Percentiles rank a stretch among this genome's conserved stretches.
These are phyloP conservation scores for Vigna radiata DNA, from an alignment of 306 rosid genomes.

Conservation along the genomic window DNA sequence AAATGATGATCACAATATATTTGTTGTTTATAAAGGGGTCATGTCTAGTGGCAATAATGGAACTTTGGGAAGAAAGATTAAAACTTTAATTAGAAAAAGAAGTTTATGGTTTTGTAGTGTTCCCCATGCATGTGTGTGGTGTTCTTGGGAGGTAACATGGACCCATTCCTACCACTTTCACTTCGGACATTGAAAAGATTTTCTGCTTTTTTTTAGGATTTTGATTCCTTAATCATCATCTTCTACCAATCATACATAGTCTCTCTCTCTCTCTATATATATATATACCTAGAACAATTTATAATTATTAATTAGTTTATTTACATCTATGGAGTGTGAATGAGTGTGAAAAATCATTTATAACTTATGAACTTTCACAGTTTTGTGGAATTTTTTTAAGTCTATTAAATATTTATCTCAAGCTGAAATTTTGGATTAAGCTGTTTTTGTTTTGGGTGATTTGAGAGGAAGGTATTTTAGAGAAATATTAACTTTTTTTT, in stretches of 20 bases:
- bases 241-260: neutral
- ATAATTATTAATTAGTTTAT: neutral
- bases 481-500: too few relatives aligned
- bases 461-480: too few relatives aligned
- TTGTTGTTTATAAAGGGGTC: slow-evolving; percentile 17
- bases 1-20: slow-evolving; percentile 15
- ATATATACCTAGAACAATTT: neutral
- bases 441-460: too few relatives aligned
- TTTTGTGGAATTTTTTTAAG: too few relatives aligned
- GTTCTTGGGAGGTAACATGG: slow-evolving; percentile 45
- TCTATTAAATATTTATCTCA: too few relatives aligned
- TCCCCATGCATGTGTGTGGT: slow-evolving; percentile 47
- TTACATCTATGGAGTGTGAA: neutral
- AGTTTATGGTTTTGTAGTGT: neutral
- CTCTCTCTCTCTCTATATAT: neutral
- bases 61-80: neutral
- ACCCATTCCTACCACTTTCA: slow-evolving; percentile 42
- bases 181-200: slow-evolving; percentile 19
- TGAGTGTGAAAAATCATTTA: neutral
- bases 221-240: slow-evolving; percentile 36
- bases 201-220: slow-evolving; percentile 30
- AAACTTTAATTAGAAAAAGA: slow-evolving; percentile 26
- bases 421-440: too few relatives aligned
- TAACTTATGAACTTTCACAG: neutral
- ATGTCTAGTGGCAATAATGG: slow-evolving; percentile 38